Evolutionary conservation across 1,284 basidiomycete species (phyloP).

Genomic region (Heliocybe sulcata): DNA sequence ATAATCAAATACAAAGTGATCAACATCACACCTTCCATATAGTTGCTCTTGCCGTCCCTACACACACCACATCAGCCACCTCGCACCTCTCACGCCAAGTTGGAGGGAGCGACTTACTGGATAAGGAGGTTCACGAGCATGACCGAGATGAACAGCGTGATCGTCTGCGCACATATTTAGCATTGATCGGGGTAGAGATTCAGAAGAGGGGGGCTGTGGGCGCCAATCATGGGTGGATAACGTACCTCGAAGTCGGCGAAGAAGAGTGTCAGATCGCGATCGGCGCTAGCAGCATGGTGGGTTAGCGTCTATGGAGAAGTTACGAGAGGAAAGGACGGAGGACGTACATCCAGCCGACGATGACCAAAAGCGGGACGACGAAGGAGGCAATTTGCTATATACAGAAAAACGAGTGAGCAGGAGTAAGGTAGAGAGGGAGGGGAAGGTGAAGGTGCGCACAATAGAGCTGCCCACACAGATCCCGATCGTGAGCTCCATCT

Average conservation of each 20-base stretch:
- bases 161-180: conserved; percentile 46
- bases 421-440: conserved; percentile 1
- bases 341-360: conserved; percentile 74
- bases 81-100: no score
- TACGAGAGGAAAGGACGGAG: background rate
- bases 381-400: conserved; percentile 82
- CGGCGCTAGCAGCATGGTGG: conserved; percentile 11
- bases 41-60: conserved; percentile 79
- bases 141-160: conserved; percentile 80
- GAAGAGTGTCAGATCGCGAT: conserved; percentile 75
- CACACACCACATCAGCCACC: conserved; percentile 4
- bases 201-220: background rate
- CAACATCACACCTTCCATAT: conserved; percentile 82
- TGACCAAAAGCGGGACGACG: conserved; percentile 79
- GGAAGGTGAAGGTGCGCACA: conserved; percentile 35
- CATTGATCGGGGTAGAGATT: background rate
- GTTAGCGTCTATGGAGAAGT: background rate
- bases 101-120: conserved; percentile 36
- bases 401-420: background rate
- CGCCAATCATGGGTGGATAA: background rate
- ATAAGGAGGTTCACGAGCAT: conserved; percentile 77
- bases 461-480: conserved; percentile 91
- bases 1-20: conserved; percentile 59
- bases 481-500: conserved; percentile 83
- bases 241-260: conserved; percentile 74